Evolutionary conservation across 2,329 filamentous ascomycete genomes (phyloP).

Genomic region (Xylaria sp.): DNA sequence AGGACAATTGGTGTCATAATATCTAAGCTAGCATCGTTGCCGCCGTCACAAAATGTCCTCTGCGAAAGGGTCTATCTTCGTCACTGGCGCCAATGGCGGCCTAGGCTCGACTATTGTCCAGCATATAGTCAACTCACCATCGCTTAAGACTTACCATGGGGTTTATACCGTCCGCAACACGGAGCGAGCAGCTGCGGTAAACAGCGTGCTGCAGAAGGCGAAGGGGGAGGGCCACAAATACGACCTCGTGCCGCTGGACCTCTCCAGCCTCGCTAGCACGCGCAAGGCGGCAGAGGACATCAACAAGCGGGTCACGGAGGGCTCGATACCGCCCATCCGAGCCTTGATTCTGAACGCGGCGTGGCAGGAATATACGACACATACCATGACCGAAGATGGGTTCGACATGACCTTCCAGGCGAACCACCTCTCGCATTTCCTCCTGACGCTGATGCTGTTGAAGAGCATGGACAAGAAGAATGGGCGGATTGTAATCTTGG

Average conservation of each 20-base stretch:
- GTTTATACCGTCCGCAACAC: constrained; percentile 38
- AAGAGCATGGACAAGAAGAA: constrained; percentile 51
- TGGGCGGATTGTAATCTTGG: constrained; percentile 49
- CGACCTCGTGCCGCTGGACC: constrained; percentile 36
- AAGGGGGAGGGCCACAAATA: constrained; percentile 25
- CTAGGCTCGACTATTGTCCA: constrained; percentile 37
- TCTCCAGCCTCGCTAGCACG: constrained; percentile 35
- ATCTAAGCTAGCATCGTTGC: not conserved
- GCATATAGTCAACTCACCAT: constrained; percentile 24
- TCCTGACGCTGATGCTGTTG: constrained; percentile 50
- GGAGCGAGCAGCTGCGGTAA: constrained; percentile 21
- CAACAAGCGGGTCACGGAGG: constrained; percentile 38
- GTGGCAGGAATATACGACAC: constrained; percentile 43
- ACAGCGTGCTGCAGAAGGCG: constrained; percentile 24
- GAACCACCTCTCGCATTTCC: constrained; percentile 51
- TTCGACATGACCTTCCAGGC: constrained; percentile 50
- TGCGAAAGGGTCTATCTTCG: constrained; percentile 36
- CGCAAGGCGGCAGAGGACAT: constrained; percentile 38
- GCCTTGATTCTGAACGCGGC: constrained; percentile 43
- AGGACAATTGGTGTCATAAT: not conserved
- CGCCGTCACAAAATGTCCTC: constrained; percentile 23
- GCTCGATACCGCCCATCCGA: constrained; percentile 46
- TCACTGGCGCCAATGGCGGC: constrained; percentile 44
- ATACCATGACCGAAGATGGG: constrained; percentile 50
- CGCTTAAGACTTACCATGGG: constrained; percentile 31